Conservation (phyloP, 2,329 filamentous ascomycete genomes). For the Penicillium sclerotiorum region DNA sequence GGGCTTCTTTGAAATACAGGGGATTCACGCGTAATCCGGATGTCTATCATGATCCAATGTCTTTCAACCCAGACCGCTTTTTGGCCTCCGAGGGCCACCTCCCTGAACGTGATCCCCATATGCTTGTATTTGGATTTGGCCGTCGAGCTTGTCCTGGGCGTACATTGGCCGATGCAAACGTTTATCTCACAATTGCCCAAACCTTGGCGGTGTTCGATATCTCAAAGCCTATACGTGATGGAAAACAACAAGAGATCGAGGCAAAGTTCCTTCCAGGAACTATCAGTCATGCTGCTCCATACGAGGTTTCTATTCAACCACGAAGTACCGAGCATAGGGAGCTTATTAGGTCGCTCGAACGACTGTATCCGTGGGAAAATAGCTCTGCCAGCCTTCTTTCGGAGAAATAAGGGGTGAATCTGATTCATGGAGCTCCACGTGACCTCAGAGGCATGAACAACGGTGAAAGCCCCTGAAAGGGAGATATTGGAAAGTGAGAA, state of each 20-base stretch:
- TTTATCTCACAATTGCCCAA: conserved; percentile 23
- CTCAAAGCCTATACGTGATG: conserved; percentile 15
- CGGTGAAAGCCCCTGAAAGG: no score
- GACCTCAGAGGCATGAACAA: no score
- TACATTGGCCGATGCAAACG: conserved; percentile 20
- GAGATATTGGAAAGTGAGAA: no score
- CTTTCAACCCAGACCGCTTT: conserved; percentile 50
- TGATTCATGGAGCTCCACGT: no score
- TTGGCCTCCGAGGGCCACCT: conserved; percentile 28
- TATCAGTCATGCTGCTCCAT: conserved; percentile 43
- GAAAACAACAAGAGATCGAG: conserved; percentile 13
- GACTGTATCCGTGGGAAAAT: background rate
- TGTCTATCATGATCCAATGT: conserved; percentile 39
- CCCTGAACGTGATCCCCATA: conserved; percentile 42
- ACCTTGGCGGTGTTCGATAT: conserved; percentile 22
- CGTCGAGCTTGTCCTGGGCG: conserved; percentile 25
- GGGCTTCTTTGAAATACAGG: no score
- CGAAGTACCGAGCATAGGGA: background rate
- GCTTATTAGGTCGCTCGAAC: background rate
- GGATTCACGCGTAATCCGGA: conserved; percentile 44
- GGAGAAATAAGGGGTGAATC: no score
- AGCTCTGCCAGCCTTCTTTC: no score
- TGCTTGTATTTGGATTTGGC: conserved; percentile 27
- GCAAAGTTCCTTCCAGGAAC: conserved; percentile 19
- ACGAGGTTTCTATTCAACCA: conserved; percentile 14